phyloP scores from a whole-genome alignment of 2,329 filamentous ascomycete genomes.

The Aspergillus costaricaensis region DNA sequence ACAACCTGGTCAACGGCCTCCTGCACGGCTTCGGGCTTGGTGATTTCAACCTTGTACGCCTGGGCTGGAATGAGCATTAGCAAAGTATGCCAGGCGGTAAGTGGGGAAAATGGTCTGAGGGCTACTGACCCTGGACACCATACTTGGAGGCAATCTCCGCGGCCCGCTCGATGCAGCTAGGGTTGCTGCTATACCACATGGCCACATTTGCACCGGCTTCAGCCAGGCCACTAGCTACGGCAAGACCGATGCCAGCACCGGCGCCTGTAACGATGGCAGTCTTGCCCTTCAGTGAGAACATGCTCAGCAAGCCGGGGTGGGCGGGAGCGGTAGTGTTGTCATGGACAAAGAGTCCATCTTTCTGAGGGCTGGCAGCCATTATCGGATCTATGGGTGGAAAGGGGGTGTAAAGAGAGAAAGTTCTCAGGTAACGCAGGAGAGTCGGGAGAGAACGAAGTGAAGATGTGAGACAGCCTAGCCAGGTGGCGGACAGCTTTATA shows the following conservation, averaged over 20 bases:
- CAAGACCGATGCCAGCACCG: conserved; percentile 68
- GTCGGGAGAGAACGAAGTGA: neutral
- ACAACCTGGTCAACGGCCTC: conserved; percentile 46
- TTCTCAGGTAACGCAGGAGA: neutral
- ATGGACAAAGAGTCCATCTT: conserved; percentile 57
- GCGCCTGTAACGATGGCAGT: conserved; percentile 72
- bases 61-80: conserved; percentile 34
- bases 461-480: neutral
- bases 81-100: neutral
- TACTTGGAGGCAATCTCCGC: conserved; percentile 65
- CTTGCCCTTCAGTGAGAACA: conserved; percentile 70
- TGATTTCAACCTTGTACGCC: conserved; percentile 54
- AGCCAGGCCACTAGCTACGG: conserved; percentile 64
- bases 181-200: conserved; percentile 72
- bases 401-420: neutral
- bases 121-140: conserved; percentile 58
- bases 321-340: conserved; percentile 55
- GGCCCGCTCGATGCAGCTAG: conserved; percentile 63
- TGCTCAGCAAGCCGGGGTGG: conserved; percentile 57
- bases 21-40: conserved; percentile 44
- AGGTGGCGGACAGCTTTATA: neutral
- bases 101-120: neutral
- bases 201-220: conserved; percentile 73
- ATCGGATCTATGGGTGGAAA: neutral
- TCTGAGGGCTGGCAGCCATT: conserved; percentile 40